phyloP scores from a whole-genome alignment of 768 basidiomycete species.

The Lactarius indigo region DNA sequence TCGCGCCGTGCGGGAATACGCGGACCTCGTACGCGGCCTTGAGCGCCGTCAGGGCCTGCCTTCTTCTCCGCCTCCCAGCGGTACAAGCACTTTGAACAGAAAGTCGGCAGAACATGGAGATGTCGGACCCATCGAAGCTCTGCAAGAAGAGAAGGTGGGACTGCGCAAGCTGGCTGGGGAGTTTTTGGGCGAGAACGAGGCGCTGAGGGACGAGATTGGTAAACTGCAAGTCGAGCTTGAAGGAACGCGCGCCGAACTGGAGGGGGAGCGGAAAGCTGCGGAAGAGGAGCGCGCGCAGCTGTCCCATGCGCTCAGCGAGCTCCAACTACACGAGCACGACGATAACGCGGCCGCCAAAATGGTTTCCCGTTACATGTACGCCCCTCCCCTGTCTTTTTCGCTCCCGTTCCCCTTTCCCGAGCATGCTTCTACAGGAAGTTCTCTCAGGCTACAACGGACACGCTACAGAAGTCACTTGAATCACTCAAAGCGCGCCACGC shows the following conservation, averaged over 20 bases:
- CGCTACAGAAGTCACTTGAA: conserved; percentile 58
- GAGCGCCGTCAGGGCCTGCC: conserved; percentile 43
- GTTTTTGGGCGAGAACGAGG: conserved; percentile 45
- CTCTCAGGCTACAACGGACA: conserved; percentile 68
- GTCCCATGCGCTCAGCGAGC: conserved; percentile 44
- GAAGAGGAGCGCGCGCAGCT: conserved; percentile 45
- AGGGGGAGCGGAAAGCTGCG: conserved; percentile 43
- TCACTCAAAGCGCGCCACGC: conserved; percentile 59
- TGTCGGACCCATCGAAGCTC: conserved; percentile 27
- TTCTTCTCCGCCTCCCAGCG: conserved; percentile 14
- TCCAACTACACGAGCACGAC: conserved; percentile 56
- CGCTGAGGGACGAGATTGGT: conserved; percentile 44
- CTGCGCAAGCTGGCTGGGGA: conserved; percentile 49
- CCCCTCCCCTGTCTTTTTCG: conserved; percentile 10
- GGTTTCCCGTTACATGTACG: conserved; percentile 83
- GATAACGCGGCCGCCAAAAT: conserved; percentile 77
- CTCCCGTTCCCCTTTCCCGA: conserved; percentile 9
- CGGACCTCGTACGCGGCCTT: conserved; percentile 64
- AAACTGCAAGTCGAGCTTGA: conserved; percentile 42
- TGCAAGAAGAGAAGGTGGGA: conserved; percentile 47
- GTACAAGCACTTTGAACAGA: conserved; percentile 11
- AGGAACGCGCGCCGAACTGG: conserved; percentile 43
- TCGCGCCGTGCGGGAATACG: conserved; percentile 66
- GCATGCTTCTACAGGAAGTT: conserved; percentile 56
- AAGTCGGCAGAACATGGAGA: conserved; percentile 8